Base-by-base conservation (phyloP, 1,284 basidiomycete species). In the Fomes fomentarius region DNA sequence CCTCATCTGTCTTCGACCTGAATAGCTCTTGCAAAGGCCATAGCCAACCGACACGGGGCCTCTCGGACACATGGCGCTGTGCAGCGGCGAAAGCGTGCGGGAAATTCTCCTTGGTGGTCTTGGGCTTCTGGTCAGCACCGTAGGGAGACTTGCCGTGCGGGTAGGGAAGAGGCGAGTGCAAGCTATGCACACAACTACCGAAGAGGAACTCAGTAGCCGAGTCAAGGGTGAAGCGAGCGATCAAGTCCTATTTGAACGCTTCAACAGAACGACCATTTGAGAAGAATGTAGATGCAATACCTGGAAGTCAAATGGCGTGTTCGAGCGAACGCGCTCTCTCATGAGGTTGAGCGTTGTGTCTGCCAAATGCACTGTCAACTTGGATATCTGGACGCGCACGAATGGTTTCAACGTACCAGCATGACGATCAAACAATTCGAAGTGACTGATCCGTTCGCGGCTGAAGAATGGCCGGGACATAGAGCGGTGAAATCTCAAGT, bases 1-100 rank as follows among this genome's bases (percentile, higher is more conserved):
- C 75, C 26, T 74, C 72, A 28, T 73, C 66, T 25, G 81, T 83
- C 65, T 78, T 82, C 65, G 87, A 83, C 25, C 75, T 73, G 61
- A 82, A 80, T 4, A 89, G 60, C 66, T 91, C 88, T 45, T 82
- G 80, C n/a, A 88, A 56, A 0, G 86, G 85, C 88, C 88, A 91
- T 34, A 83, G 72, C 47, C 77, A 71, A 10, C 84, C 84, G 6
- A 82, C 71, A 2, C 81, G 73, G 1, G 72, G 78, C 24, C 87
- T 75, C 17, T 66, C 65, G 0, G 85, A 82, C 31, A 82, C 73
- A 35, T 82, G 78, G 24, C 79, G 73, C 62, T 89, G 86, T 0
- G 80, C 78, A 56, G 74, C 73, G 58, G 85, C 81, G 61, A 90
- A 89, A 0, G 87, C 83, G 43, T 76, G 71, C 0, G 79, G 78